Evolutionary conservation across 768 basidiomycete species (phyloP), one percentile per base, ranked within the genome.

Genomic region (Rhodocollybia butyracea): DNA sequence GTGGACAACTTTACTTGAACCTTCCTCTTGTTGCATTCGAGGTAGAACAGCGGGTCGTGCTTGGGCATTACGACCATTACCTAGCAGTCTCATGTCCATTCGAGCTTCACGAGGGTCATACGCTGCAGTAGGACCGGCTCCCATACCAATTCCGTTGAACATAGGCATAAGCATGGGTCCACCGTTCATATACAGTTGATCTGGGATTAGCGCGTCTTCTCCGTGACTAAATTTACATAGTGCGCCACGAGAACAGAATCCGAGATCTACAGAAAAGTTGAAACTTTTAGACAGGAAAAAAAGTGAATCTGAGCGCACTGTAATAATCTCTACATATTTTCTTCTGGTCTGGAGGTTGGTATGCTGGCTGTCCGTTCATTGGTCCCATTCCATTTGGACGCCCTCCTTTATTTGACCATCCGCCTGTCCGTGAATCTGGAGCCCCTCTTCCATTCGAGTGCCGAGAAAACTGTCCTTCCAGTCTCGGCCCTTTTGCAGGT

Each of bases 161-260:
- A 92, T 85, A 51, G 86, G 82, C 69, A 87, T 74, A 64, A 88
- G 89, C 3, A 87, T 85, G 63, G 89, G 67, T 19, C 64, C 67
- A 8, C 73, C 73, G 31, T 74, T 75, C 75, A 84, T 76, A 62
- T 85, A 88, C 29, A 91, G 66, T 59, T 84, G 85, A 0, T 79
- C 81, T 0, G 89, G 91, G 8, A 90, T 75, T 47, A 91, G 84
- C 29, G 91, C 89, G 65, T 95, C 91, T 1, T 92, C 91, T 34
- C 91, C 93, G 63, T 98, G 95, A 57, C 90, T 93, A 70, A 84
- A 98, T 66, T 92, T 94, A 78, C 95, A 98, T 57, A 81, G 80
- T 19, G 82, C 86, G 45, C 95, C 95, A 30, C 94, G 84, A 38
- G 90, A 83, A 63, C 95, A 98, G 71, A 86, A 97, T 1, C 95